Evolutionary conservation across 202 grass and related monocot genomes (phyloP).

Genomic region (Schoenoplectus triqueter): DNA sequence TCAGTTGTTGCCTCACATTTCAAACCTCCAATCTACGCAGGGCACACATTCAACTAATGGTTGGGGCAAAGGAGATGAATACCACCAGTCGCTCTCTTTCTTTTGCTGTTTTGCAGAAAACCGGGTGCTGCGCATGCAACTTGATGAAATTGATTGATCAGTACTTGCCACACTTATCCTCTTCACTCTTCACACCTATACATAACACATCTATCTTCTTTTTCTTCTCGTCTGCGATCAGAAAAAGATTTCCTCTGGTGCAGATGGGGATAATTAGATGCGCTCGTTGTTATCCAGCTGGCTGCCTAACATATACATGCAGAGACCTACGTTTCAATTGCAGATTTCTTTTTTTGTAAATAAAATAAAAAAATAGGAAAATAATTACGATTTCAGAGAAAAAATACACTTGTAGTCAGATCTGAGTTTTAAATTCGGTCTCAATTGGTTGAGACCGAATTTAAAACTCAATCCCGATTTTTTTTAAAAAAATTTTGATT

Average conservation of each 20-base stretch:
- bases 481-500: too few species aligned
- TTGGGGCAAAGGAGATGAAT: background rate
- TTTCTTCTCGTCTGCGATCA: background rate
- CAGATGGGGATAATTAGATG: background rate
- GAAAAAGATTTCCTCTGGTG: background rate
- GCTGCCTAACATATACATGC: too few species aligned
- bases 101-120: background rate
- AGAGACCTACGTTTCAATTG: too few species aligned
- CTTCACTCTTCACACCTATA: background rate
- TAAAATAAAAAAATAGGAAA: too few species aligned
- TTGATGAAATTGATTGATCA: background rate
- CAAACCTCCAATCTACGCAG: background rate
- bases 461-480: too few species aligned
- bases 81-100: background rate
- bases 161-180: background rate
- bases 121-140: conserved; percentile 5
- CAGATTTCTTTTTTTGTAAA: too few species aligned
- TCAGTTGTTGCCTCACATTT: background rate
- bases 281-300: background rate
- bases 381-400: too few species aligned
- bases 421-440: too few species aligned
- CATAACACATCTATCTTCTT: background rate
- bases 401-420: too few species aligned
- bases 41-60: background rate
- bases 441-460: too few species aligned